Evolutionary conservation across 192 early-diverging fungal genomes (phyloP), one percentile per base, ranked within the genome.

Genomic region (Polychytrium aggregatum): DNA sequence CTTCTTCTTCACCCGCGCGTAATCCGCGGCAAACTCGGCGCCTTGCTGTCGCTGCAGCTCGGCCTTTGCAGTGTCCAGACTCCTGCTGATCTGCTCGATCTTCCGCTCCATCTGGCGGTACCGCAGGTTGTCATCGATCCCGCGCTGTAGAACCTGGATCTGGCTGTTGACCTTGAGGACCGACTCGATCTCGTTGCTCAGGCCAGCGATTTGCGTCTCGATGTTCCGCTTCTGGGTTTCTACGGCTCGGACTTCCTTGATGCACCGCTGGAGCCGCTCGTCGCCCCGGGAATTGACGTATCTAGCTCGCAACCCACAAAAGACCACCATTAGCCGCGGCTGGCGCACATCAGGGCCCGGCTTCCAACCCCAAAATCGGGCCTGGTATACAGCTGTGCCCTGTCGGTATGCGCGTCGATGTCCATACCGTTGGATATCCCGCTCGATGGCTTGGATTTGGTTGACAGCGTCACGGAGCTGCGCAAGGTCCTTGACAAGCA

Each of bases 111-210:
- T 41, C 38, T 72, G 57, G 2, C 71, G 59, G 17, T 63, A 65
- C 36, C 75, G 56, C 24, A 74, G 13, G 42, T 71, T 78, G 45
- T 74, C 71, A 4, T 57, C 46, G 29, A 78, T 62, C 6, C 53
- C 31, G 13, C 68, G 55, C 30, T 56, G 51, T 1, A 56, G 13
- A 2, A 57, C 43, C 6, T 50, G 35, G 7, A 61, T 50, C 30
- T 70, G 59, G 40, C 55, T 41, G 2, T 34, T 2, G 16, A 56
- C 16, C 44, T 68, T 61, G 22, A 48, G 47, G 7, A 70, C 49
- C 0, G 37, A 47, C 14, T 69, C 58, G 48, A 76, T 55, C 39
- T 74, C 45, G 3, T 46, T 46, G 18, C 44, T 45, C 21, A 64
- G 30, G 14, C 53, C 55, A 2, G 35, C 46, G 28, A 72, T 59